These are phyloP conservation scores for Beauveria rudraprayagi DNA, from an alignment of 2,329 filamentous ascomycete genomes.

Conservation along the genomic window DNA sequence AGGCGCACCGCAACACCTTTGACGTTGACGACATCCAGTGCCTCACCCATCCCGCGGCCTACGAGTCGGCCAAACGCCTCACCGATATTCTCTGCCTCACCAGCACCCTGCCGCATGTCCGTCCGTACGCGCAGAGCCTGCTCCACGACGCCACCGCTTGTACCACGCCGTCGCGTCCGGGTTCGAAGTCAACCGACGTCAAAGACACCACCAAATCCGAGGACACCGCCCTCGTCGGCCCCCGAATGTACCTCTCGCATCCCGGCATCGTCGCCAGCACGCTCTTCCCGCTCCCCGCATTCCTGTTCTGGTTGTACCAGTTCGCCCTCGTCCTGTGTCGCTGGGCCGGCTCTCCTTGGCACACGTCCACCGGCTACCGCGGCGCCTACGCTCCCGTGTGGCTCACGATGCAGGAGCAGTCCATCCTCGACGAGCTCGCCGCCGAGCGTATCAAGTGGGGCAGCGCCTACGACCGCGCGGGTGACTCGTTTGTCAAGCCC, in stretches of 20 bases:
- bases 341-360: conserved; percentile 81
- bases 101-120: conserved; percentile 55
- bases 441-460: conserved; percentile 73
- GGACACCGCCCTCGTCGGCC: conserved; percentile 24
- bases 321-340: conserved; percentile 63
- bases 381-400: conserved; percentile 72
- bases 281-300: conserved; percentile 65
- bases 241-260: conserved; percentile 70
- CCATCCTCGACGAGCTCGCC: conserved; percentile 47
- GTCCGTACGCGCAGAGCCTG: conserved; percentile 49
- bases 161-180: conserved; percentile 13
- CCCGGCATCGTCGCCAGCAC: conserved; percentile 80
- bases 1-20: conserved; percentile 50
- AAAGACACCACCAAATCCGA: conserved; percentile 12
- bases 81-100: conserved; percentile 80
- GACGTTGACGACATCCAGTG: conserved; percentile 68
- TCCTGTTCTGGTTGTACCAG: conserved; percentile 64
- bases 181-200: conserved; percentile 6
- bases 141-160: conserved; percentile 29
- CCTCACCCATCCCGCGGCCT: conserved; percentile 53
- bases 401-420: conserved; percentile 62
- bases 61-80: conserved; percentile 81
- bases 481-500: conserved; percentile 55
- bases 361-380: conserved; percentile 65
- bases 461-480: conserved; percentile 53